These are phyloP conservation scores for Pholiota conissans DNA, from an alignment of 768 basidiomycete species.

Conservation along the genomic window DNA sequence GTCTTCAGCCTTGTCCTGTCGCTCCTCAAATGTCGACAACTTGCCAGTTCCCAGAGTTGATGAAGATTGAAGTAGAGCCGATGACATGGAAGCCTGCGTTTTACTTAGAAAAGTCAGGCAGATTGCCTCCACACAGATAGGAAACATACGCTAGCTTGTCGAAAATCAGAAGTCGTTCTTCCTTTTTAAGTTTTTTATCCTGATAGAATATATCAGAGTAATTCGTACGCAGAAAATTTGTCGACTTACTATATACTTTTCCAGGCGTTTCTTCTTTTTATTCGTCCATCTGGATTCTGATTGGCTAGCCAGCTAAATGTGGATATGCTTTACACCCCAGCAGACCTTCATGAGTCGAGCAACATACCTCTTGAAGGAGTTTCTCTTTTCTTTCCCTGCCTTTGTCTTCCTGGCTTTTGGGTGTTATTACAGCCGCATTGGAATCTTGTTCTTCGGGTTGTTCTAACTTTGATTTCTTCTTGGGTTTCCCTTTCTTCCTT, in stretches of 20 bases:
- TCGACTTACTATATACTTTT: slow-evolving; percentile 83
- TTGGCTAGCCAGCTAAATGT: slow-evolving; percentile 44
- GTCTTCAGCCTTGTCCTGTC: slow-evolving; percentile 59
- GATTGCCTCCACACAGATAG: slow-evolving; percentile 1
- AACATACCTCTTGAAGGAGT: slow-evolving; percentile 58
- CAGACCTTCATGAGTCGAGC: not conserved
- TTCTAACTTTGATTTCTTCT: slow-evolving; percentile 21
- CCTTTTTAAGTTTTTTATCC: slow-evolving; percentile 93
- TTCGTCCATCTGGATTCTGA: slow-evolving; percentile 72
- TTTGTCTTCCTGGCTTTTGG: slow-evolving; percentile 61
- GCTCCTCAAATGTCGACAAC: slow-evolving; percentile 57
- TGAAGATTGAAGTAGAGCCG: slow-evolving; percentile 71
- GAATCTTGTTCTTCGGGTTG: slow-evolving; percentile 39
- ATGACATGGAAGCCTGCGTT: slow-evolving; percentile 68
- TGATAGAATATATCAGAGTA: slow-evolving; percentile 26
- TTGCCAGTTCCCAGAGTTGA: slow-evolving; percentile 82
- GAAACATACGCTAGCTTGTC: slow-evolving; percentile 76
- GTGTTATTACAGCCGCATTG: slow-evolving; percentile 58
- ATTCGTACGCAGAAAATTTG: not conserved
- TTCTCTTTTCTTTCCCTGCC: slow-evolving; percentile 59
- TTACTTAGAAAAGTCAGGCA: slow-evolving; percentile 49
- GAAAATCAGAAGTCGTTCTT: slow-evolving; percentile 75
- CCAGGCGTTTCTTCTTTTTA: slow-evolving; percentile 87
- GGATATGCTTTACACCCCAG: slow-evolving; percentile 6
- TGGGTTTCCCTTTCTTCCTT: slow-evolving; percentile 60